A percentile compares a stretch with the other conserved stretches of the same genome.
phyloP scores from a whole-genome alignment of 495 filamentous ascomycete species.

The Neurospora sp. region DNA sequence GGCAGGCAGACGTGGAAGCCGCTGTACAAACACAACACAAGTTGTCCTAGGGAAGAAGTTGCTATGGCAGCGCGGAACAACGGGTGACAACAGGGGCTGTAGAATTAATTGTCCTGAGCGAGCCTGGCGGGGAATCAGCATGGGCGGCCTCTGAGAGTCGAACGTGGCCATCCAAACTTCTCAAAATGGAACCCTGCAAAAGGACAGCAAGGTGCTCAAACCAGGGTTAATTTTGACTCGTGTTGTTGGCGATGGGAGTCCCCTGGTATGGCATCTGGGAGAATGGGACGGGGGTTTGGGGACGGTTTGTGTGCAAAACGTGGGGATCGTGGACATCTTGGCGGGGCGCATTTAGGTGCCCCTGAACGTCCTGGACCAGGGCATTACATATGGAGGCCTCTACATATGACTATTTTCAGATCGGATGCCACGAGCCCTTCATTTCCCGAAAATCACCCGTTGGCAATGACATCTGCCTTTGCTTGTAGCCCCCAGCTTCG shows the following conservation, averaged over 20 bases:
- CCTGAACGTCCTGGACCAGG: background rate
- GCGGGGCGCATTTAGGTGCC: background rate
- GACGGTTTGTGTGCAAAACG: background rate
- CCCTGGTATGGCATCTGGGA: background rate
- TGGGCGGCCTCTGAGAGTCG: background rate
- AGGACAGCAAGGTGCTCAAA: background rate
- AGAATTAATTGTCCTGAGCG: background rate
- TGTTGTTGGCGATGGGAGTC: background rate
- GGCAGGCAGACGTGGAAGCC: background rate
- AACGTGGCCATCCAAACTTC: background rate
- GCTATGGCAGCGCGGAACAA: background rate
- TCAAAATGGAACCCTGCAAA: background rate
- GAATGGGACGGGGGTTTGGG: background rate
- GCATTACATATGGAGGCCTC: background rate
- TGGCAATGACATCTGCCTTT: background rate
- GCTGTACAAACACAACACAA: background rate
- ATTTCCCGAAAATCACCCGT: background rate
- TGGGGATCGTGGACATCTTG: background rate
- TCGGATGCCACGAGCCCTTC: background rate
- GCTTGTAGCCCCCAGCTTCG: background rate
- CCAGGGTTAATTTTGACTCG: background rate
- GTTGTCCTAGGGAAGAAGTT: background rate
- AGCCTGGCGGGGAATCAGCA: background rate
- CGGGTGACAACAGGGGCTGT: background rate
- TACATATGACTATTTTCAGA: background rate